A percentile compares a stretch with the other conserved stretches of the same genome.
Conservation (phyloP, 192 early-diverging fungal genomes). For the Coemansia sp. region DNA sequence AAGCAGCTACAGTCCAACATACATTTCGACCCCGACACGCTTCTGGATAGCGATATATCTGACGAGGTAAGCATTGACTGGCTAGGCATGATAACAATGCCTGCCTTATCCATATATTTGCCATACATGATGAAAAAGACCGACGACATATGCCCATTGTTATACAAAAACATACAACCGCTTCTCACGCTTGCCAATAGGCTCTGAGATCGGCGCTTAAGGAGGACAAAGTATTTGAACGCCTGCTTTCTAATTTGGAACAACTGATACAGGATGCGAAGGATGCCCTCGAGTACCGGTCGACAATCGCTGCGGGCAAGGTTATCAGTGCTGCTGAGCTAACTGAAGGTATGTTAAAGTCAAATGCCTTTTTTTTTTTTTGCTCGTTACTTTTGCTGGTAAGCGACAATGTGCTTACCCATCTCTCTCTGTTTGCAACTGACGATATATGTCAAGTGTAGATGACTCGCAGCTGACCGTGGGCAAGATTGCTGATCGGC, state of each 20-base stretch:
- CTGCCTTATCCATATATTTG: background rate
- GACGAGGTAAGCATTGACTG: slow-evolving; percentile 50
- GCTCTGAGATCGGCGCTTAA: slow-evolving; percentile 56
- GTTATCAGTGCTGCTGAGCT: slow-evolving; percentile 53
- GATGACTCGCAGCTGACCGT: slow-evolving; percentile 45
- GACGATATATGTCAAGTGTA: background rate
- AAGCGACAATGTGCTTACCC: background rate
- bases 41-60: slow-evolving; percentile 33
- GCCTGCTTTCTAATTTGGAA: slow-evolving; percentile 58
- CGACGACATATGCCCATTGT: slow-evolving; percentile 5
- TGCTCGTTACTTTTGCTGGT: background rate
- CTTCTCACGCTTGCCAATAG: slow-evolving; percentile 56
- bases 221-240: slow-evolving; percentile 58
- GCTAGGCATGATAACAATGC: background rate
- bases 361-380: background rate
- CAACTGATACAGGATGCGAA: slow-evolving; percentile 58
- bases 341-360: slow-evolving; percentile 39
- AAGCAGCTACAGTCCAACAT: slow-evolving; percentile 43
- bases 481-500: slow-evolving; percentile 16
- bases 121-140: background rate
- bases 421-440: background rate
- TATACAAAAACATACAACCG: slow-evolving; percentile 28
- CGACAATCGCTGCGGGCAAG: slow-evolving; percentile 52
- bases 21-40: slow-evolving; percentile 24
- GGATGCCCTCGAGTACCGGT: slow-evolving; percentile 54